Conservation (phyloP, 352 stramenopile species). For the Phytophthora tentaculata region DNA sequence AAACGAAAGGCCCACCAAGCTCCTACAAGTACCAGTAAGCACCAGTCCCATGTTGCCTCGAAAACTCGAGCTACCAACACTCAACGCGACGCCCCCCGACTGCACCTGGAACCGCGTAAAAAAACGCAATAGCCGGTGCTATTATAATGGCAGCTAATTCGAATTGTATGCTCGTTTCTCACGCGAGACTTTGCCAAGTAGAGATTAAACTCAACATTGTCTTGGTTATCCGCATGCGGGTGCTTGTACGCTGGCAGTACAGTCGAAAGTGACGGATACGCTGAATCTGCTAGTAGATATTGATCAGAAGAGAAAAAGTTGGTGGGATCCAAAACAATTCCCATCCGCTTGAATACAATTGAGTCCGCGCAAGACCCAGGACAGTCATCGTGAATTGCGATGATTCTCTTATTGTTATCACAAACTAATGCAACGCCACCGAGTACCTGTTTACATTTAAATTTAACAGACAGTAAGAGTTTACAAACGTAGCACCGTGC, state of each 20-base stretch:
- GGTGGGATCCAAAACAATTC: neutral
- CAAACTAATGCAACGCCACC: neutral
- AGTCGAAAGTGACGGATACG: neutral
- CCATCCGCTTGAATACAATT: neutral
- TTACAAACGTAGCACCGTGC: neutral
- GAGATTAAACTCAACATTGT: neutral
- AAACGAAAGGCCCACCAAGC: no score
- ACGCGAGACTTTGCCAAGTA: neutral
- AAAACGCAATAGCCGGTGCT: no score
- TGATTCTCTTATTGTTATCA: conserved; percentile 1
- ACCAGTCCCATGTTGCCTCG: no score
- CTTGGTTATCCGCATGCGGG: neutral
- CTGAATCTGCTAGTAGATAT: neutral
- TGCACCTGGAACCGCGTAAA: no score
- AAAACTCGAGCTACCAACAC: no score
- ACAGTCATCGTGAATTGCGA: neutral
- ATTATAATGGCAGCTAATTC: no score
- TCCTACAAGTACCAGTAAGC: no score
- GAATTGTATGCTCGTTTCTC: neutral
- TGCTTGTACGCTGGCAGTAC: neutral
- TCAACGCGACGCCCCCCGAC: no score
- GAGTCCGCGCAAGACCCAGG: neutral
- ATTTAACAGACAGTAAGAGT: neutral
- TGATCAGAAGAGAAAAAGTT: neutral
- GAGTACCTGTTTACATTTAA: neutral